Percentiles rank a stretch among this genome's conserved stretches.
These are phyloP conservation scores for Juglanconis juglandina DNA, from an alignment of 2,329 filamentous ascomycete genomes.

Conservation along the genomic window DNA sequence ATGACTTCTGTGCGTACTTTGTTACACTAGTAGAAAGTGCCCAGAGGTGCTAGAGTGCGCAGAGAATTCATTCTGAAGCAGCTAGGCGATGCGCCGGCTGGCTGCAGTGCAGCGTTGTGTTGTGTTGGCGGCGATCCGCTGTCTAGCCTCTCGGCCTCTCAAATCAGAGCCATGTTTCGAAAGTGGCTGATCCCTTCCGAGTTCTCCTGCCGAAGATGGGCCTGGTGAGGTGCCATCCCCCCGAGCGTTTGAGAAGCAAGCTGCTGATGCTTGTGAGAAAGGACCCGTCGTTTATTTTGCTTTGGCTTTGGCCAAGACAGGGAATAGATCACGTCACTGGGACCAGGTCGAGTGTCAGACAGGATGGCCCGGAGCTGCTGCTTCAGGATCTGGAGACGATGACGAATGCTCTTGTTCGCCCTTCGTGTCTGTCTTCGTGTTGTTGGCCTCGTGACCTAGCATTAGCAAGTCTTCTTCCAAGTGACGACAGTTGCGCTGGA, in stretches of 20 bases:
- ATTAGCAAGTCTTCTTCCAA: no score
- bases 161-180: constrained; percentile 6
- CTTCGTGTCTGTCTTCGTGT: not conserved
- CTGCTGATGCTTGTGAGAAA: not conserved
- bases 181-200: constrained; percentile 7
- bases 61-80: not conserved
- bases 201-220: not conserved
- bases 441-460: not conserved
- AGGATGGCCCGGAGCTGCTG: not conserved
- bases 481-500: no score
- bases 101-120: not conserved
- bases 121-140: constrained; percentile 1
- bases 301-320: not conserved
- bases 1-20: no score
- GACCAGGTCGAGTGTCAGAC: not conserved
- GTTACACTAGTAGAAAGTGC: not conserved
- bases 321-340: constrained; percentile 12
- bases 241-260: not conserved
- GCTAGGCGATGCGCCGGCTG: constrained; percentile 1
- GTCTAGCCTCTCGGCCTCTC: constrained; percentile 4
- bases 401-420: not conserved
- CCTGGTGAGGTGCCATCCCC: not conserved
- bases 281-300: not conserved
- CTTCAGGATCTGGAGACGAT: not conserved
- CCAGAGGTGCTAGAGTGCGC: not conserved